Evolutionary conservation across 164 flowering plant genomes (phyloP), one percentile per base, ranked within the genome.

Genomic region (Piper betle): DNA sequence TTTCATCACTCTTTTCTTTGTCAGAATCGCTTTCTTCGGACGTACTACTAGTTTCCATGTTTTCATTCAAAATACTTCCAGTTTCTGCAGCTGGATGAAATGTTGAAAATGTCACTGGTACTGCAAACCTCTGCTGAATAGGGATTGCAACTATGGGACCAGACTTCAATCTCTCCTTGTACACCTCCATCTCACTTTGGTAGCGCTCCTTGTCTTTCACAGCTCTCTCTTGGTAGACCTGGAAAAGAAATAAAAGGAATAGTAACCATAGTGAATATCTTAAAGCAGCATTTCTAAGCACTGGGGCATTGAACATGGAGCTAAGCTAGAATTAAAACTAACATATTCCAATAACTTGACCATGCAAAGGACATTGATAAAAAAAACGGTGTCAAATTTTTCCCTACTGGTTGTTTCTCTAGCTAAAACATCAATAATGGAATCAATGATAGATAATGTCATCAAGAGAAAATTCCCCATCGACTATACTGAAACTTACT

Each of bases 211-310:
- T 93, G 63, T 93, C 99, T 71, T 73, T 82, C 8, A 78, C 18
- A 11, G 96, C 99, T 68, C 77, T 82, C 71, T 90, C 99, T 64
- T 86, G 94, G 70, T 90, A 93, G 59, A 93, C 85, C 97, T 93
- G 76, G 58, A 65, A 55, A 8, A 15, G 50, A 15, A 2, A 43
- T 43, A n/a, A n/a, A n/a, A 43, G 10, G 50, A 10, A 43, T 43
- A 8, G 12, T 43, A 43, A 43, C 8, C 12, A 3, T 15, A 3
- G 2, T 43, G 50, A 8, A 43, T 8, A 43, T 3, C 50, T n/a
- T n/a, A n/a, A n/a, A n/a, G n/a, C n/a, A n/a, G n/a, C n/a, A n/a
- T n/a, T n/a, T n/a, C n/a, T n/a, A n/a, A n/a, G n/a, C n/a, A n/a
- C n/a, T n/a, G n/a, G n/a, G n/a, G n/a, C n/a, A n/a, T n/a, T n/a